Evolutionary conservation across 1,284 basidiomycete genomes (phyloP).

Genomic region (Ustilago cynodontis): DNA sequence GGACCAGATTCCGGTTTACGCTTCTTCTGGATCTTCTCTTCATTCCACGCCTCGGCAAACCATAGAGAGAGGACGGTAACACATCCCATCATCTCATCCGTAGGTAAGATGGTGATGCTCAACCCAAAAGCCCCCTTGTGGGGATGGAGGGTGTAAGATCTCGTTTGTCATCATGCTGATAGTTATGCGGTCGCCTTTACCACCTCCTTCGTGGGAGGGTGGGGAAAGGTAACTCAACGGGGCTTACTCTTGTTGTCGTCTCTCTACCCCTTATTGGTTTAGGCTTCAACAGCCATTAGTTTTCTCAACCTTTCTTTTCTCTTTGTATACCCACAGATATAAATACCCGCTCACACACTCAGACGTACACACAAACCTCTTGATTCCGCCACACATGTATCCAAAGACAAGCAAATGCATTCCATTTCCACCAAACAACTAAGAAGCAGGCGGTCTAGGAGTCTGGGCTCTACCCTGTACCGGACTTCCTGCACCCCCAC

Average conservation of each 20-base stretch:
- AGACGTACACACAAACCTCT: not conserved
- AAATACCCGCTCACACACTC: not conserved
- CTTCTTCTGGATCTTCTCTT: not conserved
- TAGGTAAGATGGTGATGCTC: not conserved
- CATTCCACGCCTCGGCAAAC: not conserved
- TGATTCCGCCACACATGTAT: no score
- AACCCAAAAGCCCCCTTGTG: not conserved
- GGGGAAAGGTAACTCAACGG: conserved; percentile 53
- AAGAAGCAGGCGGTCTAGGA: conserved; percentile 7
- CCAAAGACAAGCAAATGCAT: no score
- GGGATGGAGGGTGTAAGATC: conserved; percentile 11
- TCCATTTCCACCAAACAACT: conserved; percentile 1
- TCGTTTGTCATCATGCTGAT: conserved; percentile 57
- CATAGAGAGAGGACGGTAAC: conserved; percentile 2
- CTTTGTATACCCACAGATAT: not conserved
- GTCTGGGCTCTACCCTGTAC: conserved; percentile 16
- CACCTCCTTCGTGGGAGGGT: no score
- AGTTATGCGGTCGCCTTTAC: conserved; percentile 57
- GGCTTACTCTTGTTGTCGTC: conserved; percentile 59
- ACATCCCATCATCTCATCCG: conserved; percentile 16
- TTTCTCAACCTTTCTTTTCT: conserved; percentile 10
- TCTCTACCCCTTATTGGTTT: conserved; percentile 21
- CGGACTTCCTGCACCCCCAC: not conserved
- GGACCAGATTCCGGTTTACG: conserved; percentile 4
- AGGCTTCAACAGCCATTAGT: conserved; percentile 49